Percentiles rank a stretch among this genome's conserved stretches.
Evolutionary conservation across 768 basidiomycete genomes (phyloP).

Genomic region (Hysterangium stoloniferum): DNA sequence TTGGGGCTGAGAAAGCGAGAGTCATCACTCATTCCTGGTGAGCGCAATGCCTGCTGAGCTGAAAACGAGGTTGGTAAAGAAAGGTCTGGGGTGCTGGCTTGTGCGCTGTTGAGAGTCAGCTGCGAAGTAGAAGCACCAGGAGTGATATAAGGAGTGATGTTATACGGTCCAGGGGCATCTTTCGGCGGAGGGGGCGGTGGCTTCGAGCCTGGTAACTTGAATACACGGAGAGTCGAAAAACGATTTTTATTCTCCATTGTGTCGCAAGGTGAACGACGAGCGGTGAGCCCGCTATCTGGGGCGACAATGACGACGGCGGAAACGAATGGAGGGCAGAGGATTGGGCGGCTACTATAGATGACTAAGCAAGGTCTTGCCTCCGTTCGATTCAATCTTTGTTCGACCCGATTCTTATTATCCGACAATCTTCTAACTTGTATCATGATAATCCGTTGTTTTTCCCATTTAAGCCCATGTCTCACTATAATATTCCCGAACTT

Average conservation of each 20-base stretch:
- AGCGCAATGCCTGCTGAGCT: slow-evolving; percentile 20
- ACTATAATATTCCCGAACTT: no score
- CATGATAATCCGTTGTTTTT: no score
- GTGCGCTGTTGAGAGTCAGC: slow-evolving; percentile 34
- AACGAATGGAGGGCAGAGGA: no score
- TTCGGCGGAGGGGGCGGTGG: slow-evolving; percentile 56
- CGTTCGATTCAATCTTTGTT: no score
- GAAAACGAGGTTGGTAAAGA: slow-evolving; percentile 20
- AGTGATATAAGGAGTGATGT: slow-evolving; percentile 32
- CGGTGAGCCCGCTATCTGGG: not conserved
- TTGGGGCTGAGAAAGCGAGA: slow-evolving; percentile 24
- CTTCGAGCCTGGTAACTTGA: slow-evolving; percentile 27
- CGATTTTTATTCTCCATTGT: slow-evolving; percentile 26
- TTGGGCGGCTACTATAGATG: no score
- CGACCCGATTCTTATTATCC: no score
- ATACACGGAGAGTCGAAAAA: slow-evolving; percentile 35
- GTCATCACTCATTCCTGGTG: slow-evolving; percentile 25
- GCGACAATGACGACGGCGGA: not conserved
- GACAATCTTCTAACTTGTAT: no score
- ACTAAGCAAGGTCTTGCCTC: no score
- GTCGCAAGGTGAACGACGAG: not conserved
- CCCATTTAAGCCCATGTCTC: no score
- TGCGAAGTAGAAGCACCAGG: slow-evolving; percentile 35
- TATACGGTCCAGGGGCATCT: slow-evolving; percentile 28
- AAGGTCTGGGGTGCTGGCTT: slow-evolving; percentile 30